A percentile compares a stretch with the other conserved stretches of the same genome.
phyloP scores from a whole-genome alignment of 306 rosid genomes.

The Cucumis melo region DNA sequence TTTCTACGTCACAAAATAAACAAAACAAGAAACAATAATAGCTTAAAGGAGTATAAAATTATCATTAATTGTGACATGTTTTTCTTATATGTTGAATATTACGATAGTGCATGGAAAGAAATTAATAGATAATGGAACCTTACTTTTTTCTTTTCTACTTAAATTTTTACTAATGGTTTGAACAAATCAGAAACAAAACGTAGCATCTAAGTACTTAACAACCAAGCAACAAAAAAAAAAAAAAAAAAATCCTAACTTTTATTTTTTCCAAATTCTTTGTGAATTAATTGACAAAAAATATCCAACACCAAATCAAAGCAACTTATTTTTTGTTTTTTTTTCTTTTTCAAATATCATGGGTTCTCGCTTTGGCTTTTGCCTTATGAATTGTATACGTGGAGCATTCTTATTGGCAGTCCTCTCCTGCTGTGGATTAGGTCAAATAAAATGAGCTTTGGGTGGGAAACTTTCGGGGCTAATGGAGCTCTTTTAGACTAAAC shows the following conservation, averaged over 20 bases:
- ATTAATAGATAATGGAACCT: neutral
- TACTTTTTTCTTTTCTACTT: neutral
- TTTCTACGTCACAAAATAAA: neutral
- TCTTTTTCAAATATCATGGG: neutral
- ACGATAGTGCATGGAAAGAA: neutral
- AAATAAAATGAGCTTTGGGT: slow-evolving; percentile 16
- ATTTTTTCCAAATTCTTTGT: neutral
- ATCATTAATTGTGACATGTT: neutral
- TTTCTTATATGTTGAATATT: neutral
- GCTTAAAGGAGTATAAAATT: neutral
- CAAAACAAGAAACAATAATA: neutral
- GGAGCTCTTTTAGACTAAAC: neutral
- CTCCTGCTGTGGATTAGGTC: slow-evolving; percentile 15
- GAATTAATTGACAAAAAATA: neutral
- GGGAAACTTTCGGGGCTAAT: slow-evolving; percentile 11
- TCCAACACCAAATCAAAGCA: neutral
- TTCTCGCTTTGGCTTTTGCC: neutral
- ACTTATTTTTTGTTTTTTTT: neutral
- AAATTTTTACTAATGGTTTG: neutral
- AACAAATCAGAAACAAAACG: neutral
- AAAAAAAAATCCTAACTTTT: too few relatives aligned
- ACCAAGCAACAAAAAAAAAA: neutral
- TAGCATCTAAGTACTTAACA: neutral
- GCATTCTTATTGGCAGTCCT: slow-evolving; percentile 1
- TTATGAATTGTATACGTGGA: slow-evolving; percentile 4